Conservation (phyloP, 345 rosid genomes). For the Gossypium arboreum region DNA sequence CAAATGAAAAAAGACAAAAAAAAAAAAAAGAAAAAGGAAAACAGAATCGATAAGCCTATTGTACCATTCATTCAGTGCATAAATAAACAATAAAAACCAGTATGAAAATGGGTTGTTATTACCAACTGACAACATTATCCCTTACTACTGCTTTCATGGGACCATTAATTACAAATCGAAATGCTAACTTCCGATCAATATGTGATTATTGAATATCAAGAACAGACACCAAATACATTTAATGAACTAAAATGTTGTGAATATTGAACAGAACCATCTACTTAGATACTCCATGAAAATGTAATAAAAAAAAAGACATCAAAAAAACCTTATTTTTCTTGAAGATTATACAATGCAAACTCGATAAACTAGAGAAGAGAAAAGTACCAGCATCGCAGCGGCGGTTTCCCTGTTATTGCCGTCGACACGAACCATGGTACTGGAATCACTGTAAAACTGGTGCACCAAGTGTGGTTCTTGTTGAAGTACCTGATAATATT, state of each 20-base stretch:
- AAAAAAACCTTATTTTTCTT: not conserved
- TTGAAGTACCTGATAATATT: conserved; percentile 46
- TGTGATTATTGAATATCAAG: not conserved
- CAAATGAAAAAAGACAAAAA: conserved; percentile 3
- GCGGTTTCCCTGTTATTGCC: conserved; percentile 35
- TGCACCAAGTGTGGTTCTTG: conserved; percentile 38
- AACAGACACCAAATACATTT: not conserved
- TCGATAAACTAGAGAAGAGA: not conserved
- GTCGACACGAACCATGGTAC: conserved; percentile 49
- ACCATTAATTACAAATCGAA: not conserved
- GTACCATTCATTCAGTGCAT: not conserved
- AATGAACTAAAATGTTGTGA: not conserved
- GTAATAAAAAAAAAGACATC: not conserved
- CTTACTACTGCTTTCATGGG: not conserved
- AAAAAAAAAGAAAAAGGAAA: not conserved
- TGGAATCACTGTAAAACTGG: conserved; percentile 47
- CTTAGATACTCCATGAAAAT: not conserved
- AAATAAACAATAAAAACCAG: not conserved
- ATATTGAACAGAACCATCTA: not conserved
- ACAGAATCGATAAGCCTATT: not conserved
- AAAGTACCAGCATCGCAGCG: conserved; percentile 39
- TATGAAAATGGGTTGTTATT: not conserved
- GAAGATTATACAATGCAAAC: not conserved
- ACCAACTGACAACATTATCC: not conserved
- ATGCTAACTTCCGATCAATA: not conserved